Percentiles rank a stretch among this genome's conserved stretches.
Conservation (phyloP, 306 rosid genomes). For the Fagus crenata region DNA sequence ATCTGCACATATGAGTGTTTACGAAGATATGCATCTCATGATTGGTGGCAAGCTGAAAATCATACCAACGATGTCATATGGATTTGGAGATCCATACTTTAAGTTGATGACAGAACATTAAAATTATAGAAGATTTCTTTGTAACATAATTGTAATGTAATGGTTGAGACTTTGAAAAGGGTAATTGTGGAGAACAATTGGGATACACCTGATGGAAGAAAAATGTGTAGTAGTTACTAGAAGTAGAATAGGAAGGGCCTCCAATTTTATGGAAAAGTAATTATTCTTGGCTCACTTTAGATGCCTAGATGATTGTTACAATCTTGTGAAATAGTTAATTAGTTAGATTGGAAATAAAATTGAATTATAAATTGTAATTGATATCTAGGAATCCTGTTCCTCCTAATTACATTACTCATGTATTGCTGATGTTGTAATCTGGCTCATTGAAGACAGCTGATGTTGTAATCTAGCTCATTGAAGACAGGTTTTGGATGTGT, state of each 20-base stretch:
- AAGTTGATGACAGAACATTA: slow-evolving; percentile 15
- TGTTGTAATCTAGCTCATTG: too few relatives aligned
- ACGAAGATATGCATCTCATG: slow-evolving; percentile 13
- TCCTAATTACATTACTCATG: not conserved
- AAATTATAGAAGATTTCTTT: slow-evolving; percentile 34
- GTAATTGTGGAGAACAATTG: slow-evolving; percentile 32
- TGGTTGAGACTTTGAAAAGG: slow-evolving; percentile 25
- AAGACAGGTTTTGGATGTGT: too few relatives aligned
- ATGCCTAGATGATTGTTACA: slow-evolving; percentile 27
- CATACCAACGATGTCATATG: not conserved
- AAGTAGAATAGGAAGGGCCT: slow-evolving; percentile 32
- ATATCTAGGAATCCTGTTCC: slow-evolving; percentile 2
- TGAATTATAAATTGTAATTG: slow-evolving; percentile 7
- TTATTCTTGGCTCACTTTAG: slow-evolving; percentile 33
- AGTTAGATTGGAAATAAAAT: slow-evolving; percentile 47
- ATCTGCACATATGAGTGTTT: not conserved
- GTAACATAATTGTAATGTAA: slow-evolving; percentile 51
- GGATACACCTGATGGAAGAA: slow-evolving; percentile 24
- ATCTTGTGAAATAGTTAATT: slow-evolving; percentile 38
- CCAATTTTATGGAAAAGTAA: slow-evolving; percentile 28
- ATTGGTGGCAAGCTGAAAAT: slow-evolving; percentile 25
- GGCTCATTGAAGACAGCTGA: not conserved
- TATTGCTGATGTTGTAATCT: not conserved
- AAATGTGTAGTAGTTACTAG: slow-evolving; percentile 30
- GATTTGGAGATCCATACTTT: slow-evolving; percentile 1